These are phyloP conservation scores for Sextonia rubra DNA, from an alignment of 164 flowering plant genomes.

Conservation along the genomic window DNA sequence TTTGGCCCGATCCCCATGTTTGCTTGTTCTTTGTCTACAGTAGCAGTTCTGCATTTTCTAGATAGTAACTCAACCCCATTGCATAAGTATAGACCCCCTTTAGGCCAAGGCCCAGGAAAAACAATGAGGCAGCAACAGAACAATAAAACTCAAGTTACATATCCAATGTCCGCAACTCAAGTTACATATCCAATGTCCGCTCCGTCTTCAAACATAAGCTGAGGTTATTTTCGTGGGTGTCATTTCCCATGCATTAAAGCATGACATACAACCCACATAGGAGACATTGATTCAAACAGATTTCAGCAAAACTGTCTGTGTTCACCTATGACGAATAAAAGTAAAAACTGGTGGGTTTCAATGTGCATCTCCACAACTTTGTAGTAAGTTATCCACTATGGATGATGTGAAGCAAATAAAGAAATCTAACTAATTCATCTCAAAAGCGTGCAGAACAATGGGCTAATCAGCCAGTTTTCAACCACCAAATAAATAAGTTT, in stretches of 20 bases:
- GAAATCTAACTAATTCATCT: no score
- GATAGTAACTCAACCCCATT: conserved; percentile 38
- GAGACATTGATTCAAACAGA: neutral
- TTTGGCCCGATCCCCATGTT: conserved; percentile 67
- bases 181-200: neutral
- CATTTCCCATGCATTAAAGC: neutral
- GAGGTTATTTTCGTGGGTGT: neutral
- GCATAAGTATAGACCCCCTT: conserved; percentile 18
- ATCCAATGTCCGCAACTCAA: neutral
- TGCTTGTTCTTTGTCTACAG: conserved; percentile 32
- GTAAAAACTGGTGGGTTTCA: neutral
- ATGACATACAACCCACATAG: neutral
- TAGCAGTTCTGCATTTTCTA: conserved; percentile 28
- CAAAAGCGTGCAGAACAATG: neutral
- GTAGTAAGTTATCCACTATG: no score
- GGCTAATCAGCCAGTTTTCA: neutral
- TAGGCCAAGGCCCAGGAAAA: neutral
- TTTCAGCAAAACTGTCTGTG: neutral
- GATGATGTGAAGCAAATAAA: no score
- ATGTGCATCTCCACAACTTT: neutral
- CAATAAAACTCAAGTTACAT: neutral
- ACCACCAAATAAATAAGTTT: neutral
- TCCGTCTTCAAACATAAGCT: neutral
- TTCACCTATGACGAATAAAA: no score
- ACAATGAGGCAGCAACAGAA: neutral